Base-by-base conservation (phyloP, 2,329 filamentous ascomycete genomes). In the Fusarium redolens region DNA sequence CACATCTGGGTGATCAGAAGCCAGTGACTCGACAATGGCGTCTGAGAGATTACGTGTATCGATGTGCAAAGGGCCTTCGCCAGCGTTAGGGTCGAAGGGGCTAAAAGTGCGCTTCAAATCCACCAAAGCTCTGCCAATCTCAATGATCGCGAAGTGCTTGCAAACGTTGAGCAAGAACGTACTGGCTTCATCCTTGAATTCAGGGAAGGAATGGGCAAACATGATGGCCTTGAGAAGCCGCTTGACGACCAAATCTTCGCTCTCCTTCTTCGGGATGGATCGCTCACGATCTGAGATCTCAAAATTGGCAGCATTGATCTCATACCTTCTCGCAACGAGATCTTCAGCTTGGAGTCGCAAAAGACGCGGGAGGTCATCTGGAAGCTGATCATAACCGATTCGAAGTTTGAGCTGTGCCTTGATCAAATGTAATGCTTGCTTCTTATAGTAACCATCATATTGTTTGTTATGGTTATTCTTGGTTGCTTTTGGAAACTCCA, bases 321-420 rank as follows among this genome's bases (percentile, higher is more conserved):
- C 91, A 60, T 90, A 88, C 75, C 94, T 96, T 71, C 89, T 89
- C 14, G 90, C 88, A 30, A 93, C 84, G 7, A 98, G 84, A 77
- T 99, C 96, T 77, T 97, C 93, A 1, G 94, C 95, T 80, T 98
- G 94, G 9, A 98, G 87, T 40, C 96, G 92, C 51, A 99, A 89
- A 13, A 97, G 86, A 48, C 93, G 90, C 7, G 94, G 91, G 71
- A 98, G 89, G 72, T 99, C 96, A 12, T 99, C 96, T 0, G 96
- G 96, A 17, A 98, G 85, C 76, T 89, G 92, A 78, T 99, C 96
- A 68, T 91, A 90, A 7, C 96, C 96, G 64, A 99, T 92, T 61
- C 96, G 90, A 37, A 99, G 86, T 84, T 98, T 99, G 58, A 97
- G 86, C 77, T 98, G 95, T 1, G 95, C 89, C 74, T 92, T 94